Percentiles rank a stretch among this genome's conserved stretches.
Conservation (phyloP, 768 basidiomycete genomes). For the Tephrocybe sp. region DNA sequence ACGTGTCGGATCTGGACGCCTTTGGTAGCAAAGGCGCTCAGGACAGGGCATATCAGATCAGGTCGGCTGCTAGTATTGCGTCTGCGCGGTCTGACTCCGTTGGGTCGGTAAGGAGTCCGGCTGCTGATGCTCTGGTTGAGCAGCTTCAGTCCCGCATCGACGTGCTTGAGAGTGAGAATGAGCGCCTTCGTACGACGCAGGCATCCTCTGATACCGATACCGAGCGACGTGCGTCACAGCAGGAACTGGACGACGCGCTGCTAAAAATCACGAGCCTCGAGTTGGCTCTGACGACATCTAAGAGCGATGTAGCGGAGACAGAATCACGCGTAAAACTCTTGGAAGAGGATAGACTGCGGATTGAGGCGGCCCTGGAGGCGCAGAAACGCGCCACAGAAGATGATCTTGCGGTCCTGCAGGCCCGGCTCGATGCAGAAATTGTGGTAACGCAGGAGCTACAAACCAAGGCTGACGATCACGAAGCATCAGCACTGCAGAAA, state of each 20-base stretch:
- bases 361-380: conserved; percentile 43
- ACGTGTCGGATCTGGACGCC: conserved; percentile 34
- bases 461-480: conserved; percentile 51
- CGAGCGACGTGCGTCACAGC: conserved; percentile 41
- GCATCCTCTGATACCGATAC: conserved; percentile 33
- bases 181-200: conserved; percentile 46
- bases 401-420: conserved; percentile 29
- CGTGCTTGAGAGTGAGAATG: conserved; percentile 71
- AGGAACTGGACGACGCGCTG: conserved; percentile 45
- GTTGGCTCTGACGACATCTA: conserved; percentile 36
- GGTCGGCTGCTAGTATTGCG: conserved; percentile 24
- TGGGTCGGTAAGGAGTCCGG: conserved; percentile 32
- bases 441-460: conserved; percentile 48
- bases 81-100: conserved; percentile 41
- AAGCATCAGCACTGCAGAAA: conserved; percentile 48
- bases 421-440: conserved; percentile 39
- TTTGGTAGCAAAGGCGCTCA: conserved; percentile 41
- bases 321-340: conserved; percentile 45
- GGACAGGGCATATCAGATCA: conserved; percentile 47
- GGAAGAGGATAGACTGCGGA: conserved; percentile 41
- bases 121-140: conserved; percentile 34
- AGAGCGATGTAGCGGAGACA: conserved; percentile 44
- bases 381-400: conserved; percentile 44
- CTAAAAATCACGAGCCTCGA: conserved; percentile 43
- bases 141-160: conserved; percentile 53